Evolutionary conservation across 345 rosid species (phyloP), one percentile per base, ranked within the genome.

Genomic region (Populus deltoides): DNA sequence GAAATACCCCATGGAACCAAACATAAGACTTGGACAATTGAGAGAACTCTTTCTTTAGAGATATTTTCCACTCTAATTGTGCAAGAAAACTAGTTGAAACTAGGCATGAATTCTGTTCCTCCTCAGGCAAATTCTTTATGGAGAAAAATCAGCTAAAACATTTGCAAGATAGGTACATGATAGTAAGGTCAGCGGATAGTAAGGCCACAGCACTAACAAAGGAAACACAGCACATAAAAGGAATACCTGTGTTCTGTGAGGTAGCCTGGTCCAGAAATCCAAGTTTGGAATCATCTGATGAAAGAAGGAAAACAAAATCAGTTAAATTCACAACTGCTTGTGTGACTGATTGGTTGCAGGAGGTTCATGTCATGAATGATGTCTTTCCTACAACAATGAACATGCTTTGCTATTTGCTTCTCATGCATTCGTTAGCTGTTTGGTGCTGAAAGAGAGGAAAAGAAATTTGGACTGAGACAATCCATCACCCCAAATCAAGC

Each of bases 181-280:
- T 33, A 6, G 9, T 31, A 20, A 66, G 33, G 38, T 10, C 36
- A 51, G 35, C 6, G 53, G 62, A 73, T 8, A 73, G 15, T 13
- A 17, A 51, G 57, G 66, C 20, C 53, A 68, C 66, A 67, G 27
- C 57, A 61, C 25, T 53, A 59, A 31, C 53, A 66, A 36, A 65
- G 7, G 4, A 13, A 71, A n/a, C 29, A 38, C 55, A 66, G 24
- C 12, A 72, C 49, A 78, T 31, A 53, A 41, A 31, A 55, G 27
- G 31, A 78, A 49, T 88, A 96, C 98, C 93, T 91, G 93, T 63
- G 78, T 86, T 83, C 88, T 92, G 73, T 85, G 97, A 15, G 94
- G 98, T 81, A 92, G 49, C 82, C 89, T 85, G 79, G 76, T 81
- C 99, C 99, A 96, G 73, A 91, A 83, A 79, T 90, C 97, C 83